phyloP scores from a whole-genome alignment of 441 rosid genomes.

The Lepidium campestre region DNA sequence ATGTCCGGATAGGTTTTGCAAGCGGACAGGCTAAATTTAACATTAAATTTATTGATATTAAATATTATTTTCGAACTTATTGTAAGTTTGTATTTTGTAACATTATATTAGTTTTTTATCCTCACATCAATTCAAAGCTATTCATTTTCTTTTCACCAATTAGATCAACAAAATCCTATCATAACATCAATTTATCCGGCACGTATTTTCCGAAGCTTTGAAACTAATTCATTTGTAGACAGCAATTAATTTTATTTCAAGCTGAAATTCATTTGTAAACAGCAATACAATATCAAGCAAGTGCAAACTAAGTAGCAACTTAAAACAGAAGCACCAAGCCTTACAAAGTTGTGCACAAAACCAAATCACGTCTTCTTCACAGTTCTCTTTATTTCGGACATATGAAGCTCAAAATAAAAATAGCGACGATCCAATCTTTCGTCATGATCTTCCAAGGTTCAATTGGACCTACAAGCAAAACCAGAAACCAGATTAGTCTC shows the following conservation, averaged over 20 bases:
- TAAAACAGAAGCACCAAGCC: constrained; percentile 6
- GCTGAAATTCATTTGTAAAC: background rate
- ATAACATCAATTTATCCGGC: too few relatives aligned
- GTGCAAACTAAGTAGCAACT: background rate
- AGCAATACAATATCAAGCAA: constrained; percentile 6
- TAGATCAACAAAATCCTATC: too few relatives aligned
- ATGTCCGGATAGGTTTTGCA: background rate
- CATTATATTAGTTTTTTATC: too few relatives aligned
- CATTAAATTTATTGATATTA: background rate
- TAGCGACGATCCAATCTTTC: constrained; percentile 7
- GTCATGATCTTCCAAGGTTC: constrained; percentile 22
- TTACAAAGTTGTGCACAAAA: constrained; percentile 21
- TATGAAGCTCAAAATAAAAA: constrained; percentile 17
- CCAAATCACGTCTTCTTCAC: constrained; percentile 14
- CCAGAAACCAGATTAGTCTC: background rate
- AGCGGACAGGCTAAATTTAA: background rate
- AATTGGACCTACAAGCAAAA: constrained; percentile 16
- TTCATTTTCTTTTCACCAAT: too few relatives aligned
- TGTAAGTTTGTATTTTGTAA: too few relatives aligned
- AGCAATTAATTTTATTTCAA: background rate
- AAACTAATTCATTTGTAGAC: too few relatives aligned
- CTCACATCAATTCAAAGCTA: too few relatives aligned
- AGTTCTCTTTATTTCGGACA: constrained; percentile 21
- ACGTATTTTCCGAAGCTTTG: too few relatives aligned
- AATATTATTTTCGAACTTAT: background rate